A percentile compares a stretch with the other conserved stretches of the same genome.
Evolutionary conservation across 1,139 yeast species (phyloP).

Genomic region (Taphrina confusa): DNA sequence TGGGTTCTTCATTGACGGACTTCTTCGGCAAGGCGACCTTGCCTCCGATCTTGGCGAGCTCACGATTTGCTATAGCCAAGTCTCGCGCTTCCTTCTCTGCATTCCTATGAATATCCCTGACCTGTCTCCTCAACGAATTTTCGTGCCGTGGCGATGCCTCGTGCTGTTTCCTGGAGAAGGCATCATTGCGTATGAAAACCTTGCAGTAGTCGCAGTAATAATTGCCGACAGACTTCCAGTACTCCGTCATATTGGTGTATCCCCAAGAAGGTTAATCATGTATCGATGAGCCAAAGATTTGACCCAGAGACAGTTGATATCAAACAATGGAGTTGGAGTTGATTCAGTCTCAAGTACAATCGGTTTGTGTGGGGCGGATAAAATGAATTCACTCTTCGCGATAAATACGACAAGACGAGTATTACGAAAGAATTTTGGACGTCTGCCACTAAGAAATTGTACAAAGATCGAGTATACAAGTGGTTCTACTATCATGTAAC

Average conservation of each 20-base stretch:
- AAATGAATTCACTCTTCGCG: too few relatives aligned
- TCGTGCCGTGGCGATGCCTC: constrained; percentile 36
- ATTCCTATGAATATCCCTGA: constrained; percentile 24
- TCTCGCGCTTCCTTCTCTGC: constrained; percentile 26
- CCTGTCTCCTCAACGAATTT: constrained; percentile 27
- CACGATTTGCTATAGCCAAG: constrained; percentile 24
- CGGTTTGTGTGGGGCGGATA: too few relatives aligned
- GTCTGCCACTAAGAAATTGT: too few relatives aligned
- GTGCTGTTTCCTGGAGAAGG: constrained; percentile 30
- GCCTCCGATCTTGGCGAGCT: constrained; percentile 29
- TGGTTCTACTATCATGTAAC: too few relatives aligned
- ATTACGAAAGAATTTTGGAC: background rate
- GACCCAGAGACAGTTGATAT: too few relatives aligned
- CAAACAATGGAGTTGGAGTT: too few relatives aligned
- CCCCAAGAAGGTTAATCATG: too few relatives aligned
- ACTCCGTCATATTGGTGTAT: constrained; percentile 17
- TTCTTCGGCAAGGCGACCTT: constrained; percentile 8
- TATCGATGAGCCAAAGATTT: too few relatives aligned
- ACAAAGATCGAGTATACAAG: too few relatives aligned
- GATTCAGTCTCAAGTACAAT: too few relatives aligned
- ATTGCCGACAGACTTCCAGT: constrained; percentile 35
- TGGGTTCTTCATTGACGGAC: background rate
- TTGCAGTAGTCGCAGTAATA: constrained; percentile 34
- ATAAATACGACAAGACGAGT: too few relatives aligned
- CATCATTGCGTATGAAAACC: constrained; percentile 34